Conservation (phyloP, 345 rosid species). For the Salix caprea region DNA sequence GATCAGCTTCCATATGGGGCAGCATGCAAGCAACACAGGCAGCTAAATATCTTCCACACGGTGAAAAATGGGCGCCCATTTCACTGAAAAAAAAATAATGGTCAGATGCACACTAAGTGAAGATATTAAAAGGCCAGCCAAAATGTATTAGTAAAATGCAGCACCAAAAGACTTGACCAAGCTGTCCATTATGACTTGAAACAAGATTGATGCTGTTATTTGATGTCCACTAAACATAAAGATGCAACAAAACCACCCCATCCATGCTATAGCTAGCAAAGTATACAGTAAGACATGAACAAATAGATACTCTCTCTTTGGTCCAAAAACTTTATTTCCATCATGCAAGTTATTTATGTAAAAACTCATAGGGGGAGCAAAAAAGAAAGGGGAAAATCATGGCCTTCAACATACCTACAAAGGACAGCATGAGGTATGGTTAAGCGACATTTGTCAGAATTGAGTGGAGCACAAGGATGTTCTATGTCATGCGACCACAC, state of each 20-base stretch:
- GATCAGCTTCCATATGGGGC: slow-evolving; percentile 74
- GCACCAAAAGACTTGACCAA: not conserved
- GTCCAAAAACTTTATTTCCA: not conserved
- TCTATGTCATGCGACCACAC: slow-evolving; percentile 81
- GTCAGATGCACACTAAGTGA: not conserved
- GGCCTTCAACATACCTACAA: slow-evolving; percentile 59
- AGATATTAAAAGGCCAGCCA: slow-evolving; percentile 5
- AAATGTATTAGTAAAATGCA: not conserved
- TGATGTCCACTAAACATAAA: not conserved
- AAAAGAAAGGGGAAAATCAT: slow-evolving; percentile 4
- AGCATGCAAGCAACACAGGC: slow-evolving; percentile 95
- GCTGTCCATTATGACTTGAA: not conserved
- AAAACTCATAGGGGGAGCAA: not conserved
- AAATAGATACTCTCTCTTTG: not conserved
- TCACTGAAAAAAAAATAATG: slow-evolving; percentile 58
- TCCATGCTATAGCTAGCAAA: not conserved
- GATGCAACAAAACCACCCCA: not conserved
- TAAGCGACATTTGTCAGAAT: slow-evolving; percentile 60
- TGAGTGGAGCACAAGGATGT: slow-evolving; percentile 60
- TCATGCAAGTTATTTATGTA: not conserved
- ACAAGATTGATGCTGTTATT: not conserved
- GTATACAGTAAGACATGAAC: not conserved
- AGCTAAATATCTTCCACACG: slow-evolving; percentile 96
- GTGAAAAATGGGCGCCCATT: slow-evolving; percentile 99
- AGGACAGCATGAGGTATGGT: slow-evolving; percentile 90